Base-by-base conservation (phyloP, 106 monocot genomes). In the Gastrodia elata region DNA sequence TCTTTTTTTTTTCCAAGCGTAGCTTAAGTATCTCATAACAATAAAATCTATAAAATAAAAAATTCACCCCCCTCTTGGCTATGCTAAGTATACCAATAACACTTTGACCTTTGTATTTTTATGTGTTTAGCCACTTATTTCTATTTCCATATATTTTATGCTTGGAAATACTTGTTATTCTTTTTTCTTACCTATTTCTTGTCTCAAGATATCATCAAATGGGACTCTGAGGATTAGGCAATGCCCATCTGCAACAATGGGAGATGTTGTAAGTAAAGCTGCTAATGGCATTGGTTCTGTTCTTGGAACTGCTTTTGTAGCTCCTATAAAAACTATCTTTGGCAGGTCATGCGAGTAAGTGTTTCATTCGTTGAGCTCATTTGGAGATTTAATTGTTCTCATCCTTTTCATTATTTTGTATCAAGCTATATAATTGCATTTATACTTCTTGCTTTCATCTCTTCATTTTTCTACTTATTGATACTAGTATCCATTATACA, bases 331-430 rank as follows among this genome's bases (percentile, higher is more conserved):
- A 76, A 67, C 79, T 35, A 71, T 90, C 3, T 90, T 90, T 71
- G 77, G 82, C 43, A 25, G 13, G 39, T 77, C 83, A 52, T 90
- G 89, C 84, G 84, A 90, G 89, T 90, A 84, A 82, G 88, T 34
- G 22, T 14, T 11, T 61, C 61, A 61, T 32, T 58, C 57, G 7
- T 58, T 8, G 46, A 15, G 10, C 18, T 46, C 46, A 46, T 46
- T 18, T 46, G 18, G 46, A 13, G 9, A 24, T 52, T 52, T 52
- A 22, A 52, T n/a, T 52, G 20, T n/a, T 52, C 52, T 22, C n/a
- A n/a, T 52, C 22, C 22, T 52, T n/a, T 52, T 52, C 52, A 52
- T 52, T 52, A n/a, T n/a, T 52, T 7, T 22, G 2, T 22, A 52
- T 22, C 52, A 18, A 52, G 18, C 22, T 15, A 46, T 15, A 46